Conservation (phyloP, 208 protist genomes). For the Leishmania amazonensis region DNA sequence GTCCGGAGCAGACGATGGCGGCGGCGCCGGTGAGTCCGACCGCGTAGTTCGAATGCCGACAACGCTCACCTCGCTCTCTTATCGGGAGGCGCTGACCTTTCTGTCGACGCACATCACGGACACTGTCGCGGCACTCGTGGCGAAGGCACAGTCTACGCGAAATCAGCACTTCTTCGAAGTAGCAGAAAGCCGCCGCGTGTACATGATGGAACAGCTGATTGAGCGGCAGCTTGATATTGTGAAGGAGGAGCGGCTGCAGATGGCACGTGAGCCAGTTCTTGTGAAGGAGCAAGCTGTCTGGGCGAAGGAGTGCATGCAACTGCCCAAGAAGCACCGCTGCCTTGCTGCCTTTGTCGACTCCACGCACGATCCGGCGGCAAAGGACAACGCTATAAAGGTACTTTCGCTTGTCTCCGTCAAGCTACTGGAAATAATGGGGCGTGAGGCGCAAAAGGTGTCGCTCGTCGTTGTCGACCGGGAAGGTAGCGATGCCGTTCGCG, state of each 20-base stretch:
- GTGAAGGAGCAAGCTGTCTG: slow-evolving; percentile 26
- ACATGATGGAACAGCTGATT: slow-evolving; percentile 18
- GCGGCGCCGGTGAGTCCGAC: slow-evolving; percentile 20
- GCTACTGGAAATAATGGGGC: slow-evolving; percentile 18
- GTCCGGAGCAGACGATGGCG: background rate
- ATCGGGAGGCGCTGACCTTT: slow-evolving; percentile 16
- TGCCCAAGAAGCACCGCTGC: slow-evolving; percentile 29
- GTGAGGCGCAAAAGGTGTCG: slow-evolving; percentile 21
- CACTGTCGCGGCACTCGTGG: slow-evolving; percentile 4
- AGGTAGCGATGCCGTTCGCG: slow-evolving; percentile 17
- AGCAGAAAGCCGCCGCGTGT: slow-evolving; percentile 14
- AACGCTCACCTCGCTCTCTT: slow-evolving; percentile 1
- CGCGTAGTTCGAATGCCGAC: slow-evolving; percentile 22
- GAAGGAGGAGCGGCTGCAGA: slow-evolving; percentile 15
- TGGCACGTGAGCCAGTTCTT: slow-evolving; percentile 16
- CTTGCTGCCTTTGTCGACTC: slow-evolving; percentile 34
- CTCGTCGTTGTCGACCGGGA: slow-evolving; percentile 36
- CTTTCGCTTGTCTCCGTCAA: slow-evolving; percentile 23
- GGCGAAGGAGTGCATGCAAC: slow-evolving; percentile 25
- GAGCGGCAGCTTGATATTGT: slow-evolving; percentile 22
- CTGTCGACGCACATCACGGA: slow-evolving; percentile 20
- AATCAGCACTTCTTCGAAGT: slow-evolving; percentile 1
- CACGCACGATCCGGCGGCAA: slow-evolving; percentile 8
- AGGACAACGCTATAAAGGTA: slow-evolving; percentile 9
- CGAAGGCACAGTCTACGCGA: slow-evolving; percentile 12